phyloP scores from a whole-genome alignment of 169 alveolate genomes.

The Miamiensis avidus region DNA sequence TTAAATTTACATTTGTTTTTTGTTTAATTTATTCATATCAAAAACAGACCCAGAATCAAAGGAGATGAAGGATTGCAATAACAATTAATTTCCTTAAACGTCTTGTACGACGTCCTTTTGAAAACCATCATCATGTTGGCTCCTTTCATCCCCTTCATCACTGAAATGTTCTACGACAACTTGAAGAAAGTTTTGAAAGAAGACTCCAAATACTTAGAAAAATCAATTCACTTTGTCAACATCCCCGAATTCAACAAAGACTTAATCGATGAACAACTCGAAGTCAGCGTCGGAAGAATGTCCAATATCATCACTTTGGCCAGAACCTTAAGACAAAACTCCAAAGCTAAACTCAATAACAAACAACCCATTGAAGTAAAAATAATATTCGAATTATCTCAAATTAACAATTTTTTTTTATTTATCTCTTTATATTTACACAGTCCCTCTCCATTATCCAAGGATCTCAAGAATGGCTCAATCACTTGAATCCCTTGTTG shows the following conservation, averaged over 20 bases:
- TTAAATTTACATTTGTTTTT: slow-evolving; percentile 74
- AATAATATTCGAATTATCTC: slow-evolving; percentile 76
- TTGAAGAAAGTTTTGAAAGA: slow-evolving; percentile 87
- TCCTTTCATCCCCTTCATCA: slow-evolving; percentile 93
- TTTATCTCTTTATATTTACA: background rate
- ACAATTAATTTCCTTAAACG: slow-evolving; percentile 84
- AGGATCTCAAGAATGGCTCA: slow-evolving; percentile 24
- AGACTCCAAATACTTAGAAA: slow-evolving; percentile 66
- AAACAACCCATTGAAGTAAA: slow-evolving; percentile 90
- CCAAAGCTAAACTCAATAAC: slow-evolving; percentile 76
- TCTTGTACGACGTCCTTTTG: slow-evolving; percentile 89
- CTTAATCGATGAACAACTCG: slow-evolving; percentile 82
- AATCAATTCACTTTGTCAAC: slow-evolving; percentile 88
- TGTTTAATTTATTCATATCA: too few species aligned
- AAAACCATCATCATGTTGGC: slow-evolving; percentile 88
- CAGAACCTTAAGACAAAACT: slow-evolving; percentile 91
- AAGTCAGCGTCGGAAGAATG: slow-evolving; percentile 67
- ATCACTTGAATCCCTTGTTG: slow-evolving; percentile 42
- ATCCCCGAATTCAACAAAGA: slow-evolving; percentile 80
- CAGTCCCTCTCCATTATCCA: slow-evolving; percentile 17
- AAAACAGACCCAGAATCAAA: slow-evolving; percentile 97
- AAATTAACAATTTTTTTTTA: slow-evolving; percentile 27
- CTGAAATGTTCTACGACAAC: slow-evolving; percentile 93
- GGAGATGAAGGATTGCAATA: slow-evolving; percentile 93
- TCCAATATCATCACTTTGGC: slow-evolving; percentile 88